Evolutionary conservation across 768 basidiomycete genomes (phyloP), one percentile per base, ranked within the genome.

Genomic region (Trametes cubensis): DNA sequence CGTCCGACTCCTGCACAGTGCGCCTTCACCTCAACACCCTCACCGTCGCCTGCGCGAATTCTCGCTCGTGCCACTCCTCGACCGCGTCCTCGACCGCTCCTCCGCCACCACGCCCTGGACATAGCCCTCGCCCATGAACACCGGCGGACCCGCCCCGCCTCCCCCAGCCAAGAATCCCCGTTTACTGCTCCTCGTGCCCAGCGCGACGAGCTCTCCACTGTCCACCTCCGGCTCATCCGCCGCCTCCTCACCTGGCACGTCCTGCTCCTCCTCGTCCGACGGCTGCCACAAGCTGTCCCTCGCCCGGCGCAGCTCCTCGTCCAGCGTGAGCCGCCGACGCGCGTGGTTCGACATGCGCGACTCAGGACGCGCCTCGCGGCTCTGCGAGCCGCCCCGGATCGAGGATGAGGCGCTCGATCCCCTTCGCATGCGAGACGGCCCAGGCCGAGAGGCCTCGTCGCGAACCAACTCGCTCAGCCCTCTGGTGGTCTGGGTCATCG

Each of bases 91-190:
- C 38, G 17, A 2, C 30, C 49, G 26, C 26, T 61, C 63, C 20
- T 61, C 51, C 6, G 76, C 77, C 18, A 77, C 74, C 0, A 73
- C 85, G n/a, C 83, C 87, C 46, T 81, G 80, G 5, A 88, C 81
- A 66, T 87, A 87, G 4, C 88, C 89, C 26, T 78, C 81, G 8
- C 85, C 87, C 84, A 90, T 86, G 60, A 85, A 84, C 13, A 93
- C 86, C 1, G 90, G 86, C 1, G 70, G 60, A 0, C 91, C 91
- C 23, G 86, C 89, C 11, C 81, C 89, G 0, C 91, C 90, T 14
- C 90, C 90, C 67, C 84, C 86, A 4, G 88, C 86, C 21, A 92
- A 76, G 64, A 91, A 93, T 2, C 88, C 87, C 5, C 70, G 75
- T 18, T 73, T 77, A 66, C 80, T 83, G 53, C 79, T 83, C 69